phyloP scores from a whole-genome alignment of 2,329 filamentous ascomycete species.

The Neonectria punicea region DNA sequence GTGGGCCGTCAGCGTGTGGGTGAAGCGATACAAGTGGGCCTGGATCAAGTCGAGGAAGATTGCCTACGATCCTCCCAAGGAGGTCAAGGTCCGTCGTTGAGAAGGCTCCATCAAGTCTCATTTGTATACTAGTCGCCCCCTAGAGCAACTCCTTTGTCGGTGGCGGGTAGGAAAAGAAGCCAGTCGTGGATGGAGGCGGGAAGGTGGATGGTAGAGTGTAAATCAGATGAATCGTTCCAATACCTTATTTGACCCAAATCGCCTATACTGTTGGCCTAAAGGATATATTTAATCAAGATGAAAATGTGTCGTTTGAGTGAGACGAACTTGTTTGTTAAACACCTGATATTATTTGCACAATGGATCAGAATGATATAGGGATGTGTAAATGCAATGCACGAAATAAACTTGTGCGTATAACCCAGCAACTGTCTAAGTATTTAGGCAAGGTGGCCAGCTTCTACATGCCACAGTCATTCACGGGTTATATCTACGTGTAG shows the following conservation, averaged over 20 bases:
- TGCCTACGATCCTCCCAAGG: constrained; percentile 81
- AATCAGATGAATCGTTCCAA: constrained; percentile 61
- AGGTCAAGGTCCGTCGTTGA: constrained; percentile 61
- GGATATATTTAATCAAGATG: neutral
- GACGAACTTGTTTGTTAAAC: too few species aligned
- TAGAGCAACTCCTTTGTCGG: constrained; percentile 57
- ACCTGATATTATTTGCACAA: neutral
- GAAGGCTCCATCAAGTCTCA: constrained; percentile 44
- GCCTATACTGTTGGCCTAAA: constrained; percentile 5
- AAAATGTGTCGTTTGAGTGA: too few species aligned
- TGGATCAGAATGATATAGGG: neutral
- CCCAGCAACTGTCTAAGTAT: neutral
- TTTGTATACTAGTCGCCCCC: constrained; percentile 57
- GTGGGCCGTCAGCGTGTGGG: constrained; percentile 91
- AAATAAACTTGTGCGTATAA: too few species aligned
- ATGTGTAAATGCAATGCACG: neutral
- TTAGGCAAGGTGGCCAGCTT: neutral
- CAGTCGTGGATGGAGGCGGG: constrained; percentile 45
- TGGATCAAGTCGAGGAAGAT: constrained; percentile 96
- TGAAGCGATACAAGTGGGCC: constrained; percentile 99
- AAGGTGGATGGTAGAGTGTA: constrained; percentile 58
- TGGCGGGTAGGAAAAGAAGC: constrained; percentile 52
- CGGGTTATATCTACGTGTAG: neutral
- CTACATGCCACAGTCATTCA: neutral
- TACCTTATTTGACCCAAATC: constrained; percentile 42